phyloP scores from a whole-genome alignment of 495 filamentous ascomycete genomes.

The Darksidea phi region DNA sequence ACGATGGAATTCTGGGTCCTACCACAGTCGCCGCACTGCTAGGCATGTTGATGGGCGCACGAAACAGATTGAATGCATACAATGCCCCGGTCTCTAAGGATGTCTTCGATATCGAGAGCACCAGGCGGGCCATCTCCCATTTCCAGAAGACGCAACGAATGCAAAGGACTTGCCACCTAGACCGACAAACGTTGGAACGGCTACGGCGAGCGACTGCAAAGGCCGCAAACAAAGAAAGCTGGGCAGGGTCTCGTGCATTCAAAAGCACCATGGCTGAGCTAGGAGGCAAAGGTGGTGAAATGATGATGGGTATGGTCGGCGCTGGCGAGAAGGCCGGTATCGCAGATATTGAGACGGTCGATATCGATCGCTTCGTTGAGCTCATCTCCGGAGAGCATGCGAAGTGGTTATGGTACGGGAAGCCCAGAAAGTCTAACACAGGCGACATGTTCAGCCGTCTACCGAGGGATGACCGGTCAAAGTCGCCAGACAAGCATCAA shows the following conservation, averaged over 20 bases:
- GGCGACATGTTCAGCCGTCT: slow-evolving; percentile 47
- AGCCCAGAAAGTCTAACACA: slow-evolving; percentile 62
- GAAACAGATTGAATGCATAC: slow-evolving; percentile 78
- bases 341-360: slow-evolving; percentile 85
- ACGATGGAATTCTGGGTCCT: slow-evolving; percentile 85
- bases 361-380: slow-evolving; percentile 78
- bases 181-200: slow-evolving; percentile 76
- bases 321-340: slow-evolving; percentile 83
- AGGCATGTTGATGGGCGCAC: slow-evolving; percentile 82
- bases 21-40: slow-evolving; percentile 88
- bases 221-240: slow-evolving; percentile 76
- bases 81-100: slow-evolving; percentile 88
- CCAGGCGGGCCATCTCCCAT: slow-evolving; percentile 76
- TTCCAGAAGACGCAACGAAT: slow-evolving; percentile 91
- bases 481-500: slow-evolving; percentile 49
- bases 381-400: slow-evolving; percentile 73
- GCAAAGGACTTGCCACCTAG: slow-evolving; percentile 70
- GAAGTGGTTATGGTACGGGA: slow-evolving; percentile 95
- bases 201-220: slow-evolving; percentile 83
- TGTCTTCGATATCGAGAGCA: slow-evolving; percentile 77
- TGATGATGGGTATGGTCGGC: slow-evolving; percentile 92
- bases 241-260: slow-evolving; percentile 82
- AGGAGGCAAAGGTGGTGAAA: slow-evolving; percentile 89
- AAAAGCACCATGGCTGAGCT: slow-evolving; percentile 94
- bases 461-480: slow-evolving; percentile 57